Percentiles rank a stretch among this genome's conserved stretches.
Evolutionary conservation across 225 moss, liverwort and hornwort genomes (phyloP).

Genomic region (Asterella californica): DNA sequence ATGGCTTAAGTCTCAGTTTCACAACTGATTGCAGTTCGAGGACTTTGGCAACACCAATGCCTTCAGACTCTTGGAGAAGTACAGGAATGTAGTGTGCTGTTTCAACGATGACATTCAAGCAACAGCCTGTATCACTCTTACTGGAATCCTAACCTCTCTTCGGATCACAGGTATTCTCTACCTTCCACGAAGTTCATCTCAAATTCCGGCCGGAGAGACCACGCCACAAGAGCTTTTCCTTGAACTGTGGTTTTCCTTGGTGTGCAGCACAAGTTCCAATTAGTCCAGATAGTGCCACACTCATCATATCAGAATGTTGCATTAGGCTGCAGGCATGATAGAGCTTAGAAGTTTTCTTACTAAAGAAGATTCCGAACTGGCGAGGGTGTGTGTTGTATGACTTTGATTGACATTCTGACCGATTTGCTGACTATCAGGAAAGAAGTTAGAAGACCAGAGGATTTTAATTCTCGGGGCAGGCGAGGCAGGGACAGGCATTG

Average conservation of each 20-base stretch:
- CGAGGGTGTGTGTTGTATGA: not conserved
- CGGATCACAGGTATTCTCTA: constrained; percentile 37
- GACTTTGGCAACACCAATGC: constrained; percentile 53
- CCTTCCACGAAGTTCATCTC: not conserved
- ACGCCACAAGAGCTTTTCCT: not conserved
- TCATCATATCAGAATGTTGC: not conserved
- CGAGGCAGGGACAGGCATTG: constrained; percentile 65
- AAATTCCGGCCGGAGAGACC: not conserved
- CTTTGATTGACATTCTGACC: not conserved
- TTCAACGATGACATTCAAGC: constrained; percentile 58
- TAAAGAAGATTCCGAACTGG: not conserved
- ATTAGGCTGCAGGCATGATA: not conserved
- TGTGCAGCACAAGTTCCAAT: not conserved
- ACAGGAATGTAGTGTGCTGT: constrained; percentile 29
- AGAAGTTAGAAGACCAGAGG: constrained; percentile 69
- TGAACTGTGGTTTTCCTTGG: not conserved
- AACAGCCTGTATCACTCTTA: constrained; percentile 46
- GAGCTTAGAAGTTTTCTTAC: not conserved
- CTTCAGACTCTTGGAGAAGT: constrained; percentile 43
- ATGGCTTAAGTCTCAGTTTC: not conserved
- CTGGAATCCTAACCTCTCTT: constrained; percentile 44
- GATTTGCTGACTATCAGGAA: constrained; percentile 40
- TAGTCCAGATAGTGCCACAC: not conserved
- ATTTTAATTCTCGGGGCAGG: constrained; percentile 85
- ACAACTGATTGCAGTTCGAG: constrained; percentile 31